Conservation (phyloP, 2,329 filamentous ascomycete species). For the Ascomycota sp. region DNA sequence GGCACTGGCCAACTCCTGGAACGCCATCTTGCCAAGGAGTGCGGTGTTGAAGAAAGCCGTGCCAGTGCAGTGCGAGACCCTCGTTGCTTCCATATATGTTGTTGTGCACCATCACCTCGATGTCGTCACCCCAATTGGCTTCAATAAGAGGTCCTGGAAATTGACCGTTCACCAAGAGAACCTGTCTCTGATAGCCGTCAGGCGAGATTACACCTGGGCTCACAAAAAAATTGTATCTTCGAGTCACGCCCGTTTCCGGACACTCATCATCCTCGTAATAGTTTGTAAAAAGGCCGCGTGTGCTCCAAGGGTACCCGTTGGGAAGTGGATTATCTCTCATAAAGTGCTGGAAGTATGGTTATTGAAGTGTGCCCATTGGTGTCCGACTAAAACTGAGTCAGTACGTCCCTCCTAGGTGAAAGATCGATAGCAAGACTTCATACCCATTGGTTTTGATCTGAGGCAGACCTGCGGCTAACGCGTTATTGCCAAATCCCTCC, state of each 20-base stretch:
- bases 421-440: too few relatives aligned
- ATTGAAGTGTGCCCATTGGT: neutral
- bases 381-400: too few relatives aligned
- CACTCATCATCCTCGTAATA: slow-evolving; percentile 22
- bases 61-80: slow-evolving; percentile 29
- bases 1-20: slow-evolving; percentile 36
- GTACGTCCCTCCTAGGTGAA: too few relatives aligned
- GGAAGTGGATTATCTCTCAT: slow-evolving; percentile 25
- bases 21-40: slow-evolving; percentile 31
- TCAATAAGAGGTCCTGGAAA: slow-evolving; percentile 45
- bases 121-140: slow-evolving; percentile 38
- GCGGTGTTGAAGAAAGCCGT: slow-evolving; percentile 25
- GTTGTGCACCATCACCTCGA: slow-evolving; percentile 47
- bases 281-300: slow-evolving; percentile 20
- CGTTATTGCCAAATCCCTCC: too few relatives aligned
- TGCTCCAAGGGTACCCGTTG: slow-evolving; percentile 29
- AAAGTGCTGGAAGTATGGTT: neutral
- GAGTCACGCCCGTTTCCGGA: slow-evolving; percentile 30
- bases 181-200: slow-evolving; percentile 30
- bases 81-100: slow-evolving; percentile 29
- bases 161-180: slow-evolving; percentile 39
- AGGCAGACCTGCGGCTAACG: too few relatives aligned
- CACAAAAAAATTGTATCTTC: slow-evolving; percentile 30
- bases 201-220: slow-evolving; percentile 26
- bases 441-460: too few relatives aligned